These are phyloP conservation scores for Kodamaea laetipori DNA, from an alignment of 805 yeast genomes.

Conservation along the genomic window DNA sequence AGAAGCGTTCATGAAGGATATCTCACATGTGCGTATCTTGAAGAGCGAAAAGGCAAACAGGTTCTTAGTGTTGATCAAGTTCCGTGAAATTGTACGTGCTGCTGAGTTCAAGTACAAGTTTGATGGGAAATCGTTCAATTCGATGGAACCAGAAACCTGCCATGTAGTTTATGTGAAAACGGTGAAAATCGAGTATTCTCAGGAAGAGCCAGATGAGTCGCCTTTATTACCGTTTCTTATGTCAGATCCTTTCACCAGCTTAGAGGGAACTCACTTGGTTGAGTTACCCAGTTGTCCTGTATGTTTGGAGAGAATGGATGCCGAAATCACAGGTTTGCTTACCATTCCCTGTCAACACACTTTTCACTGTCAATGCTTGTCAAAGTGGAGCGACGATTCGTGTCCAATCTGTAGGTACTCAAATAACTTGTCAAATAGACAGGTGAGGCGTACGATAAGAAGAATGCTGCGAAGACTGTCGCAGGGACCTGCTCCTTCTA, in stretches of 20 bases:
- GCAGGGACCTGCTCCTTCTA: slow-evolving; percentile 20
- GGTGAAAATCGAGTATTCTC: slow-evolving; percentile 42
- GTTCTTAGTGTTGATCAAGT: slow-evolving; percentile 78
- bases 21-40: slow-evolving; percentile 73
- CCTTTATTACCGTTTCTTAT: slow-evolving; percentile 62
- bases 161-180: slow-evolving; percentile 72
- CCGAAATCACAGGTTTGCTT: slow-evolving; percentile 73
- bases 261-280: slow-evolving; percentile 27
- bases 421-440: slow-evolving; percentile 41
- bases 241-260: slow-evolving; percentile 68
- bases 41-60: slow-evolving; percentile 66
- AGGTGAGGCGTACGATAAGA: slow-evolving; percentile 18
- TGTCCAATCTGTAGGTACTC: slow-evolving; percentile 92
- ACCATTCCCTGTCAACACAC: slow-evolving; percentile 94
- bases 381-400: slow-evolving; percentile 86
- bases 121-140: slow-evolving; percentile 75
- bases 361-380: slow-evolving; percentile 84
- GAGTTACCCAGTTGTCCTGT: slow-evolving; percentile 94
- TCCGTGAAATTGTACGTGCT: slow-evolving; percentile 56
- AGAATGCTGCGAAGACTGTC: slow-evolving; percentile 31
- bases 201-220: slow-evolving; percentile 12
- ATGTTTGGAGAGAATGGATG: slow-evolving; percentile 85
- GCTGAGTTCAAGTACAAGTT: slow-evolving; percentile 62
- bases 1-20: slow-evolving; percentile 50
- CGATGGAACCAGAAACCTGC: slow-evolving; percentile 88